phyloP scores from a whole-genome alignment of 352 stramenopile species.

The Pythium phragmiticola region DNA sequence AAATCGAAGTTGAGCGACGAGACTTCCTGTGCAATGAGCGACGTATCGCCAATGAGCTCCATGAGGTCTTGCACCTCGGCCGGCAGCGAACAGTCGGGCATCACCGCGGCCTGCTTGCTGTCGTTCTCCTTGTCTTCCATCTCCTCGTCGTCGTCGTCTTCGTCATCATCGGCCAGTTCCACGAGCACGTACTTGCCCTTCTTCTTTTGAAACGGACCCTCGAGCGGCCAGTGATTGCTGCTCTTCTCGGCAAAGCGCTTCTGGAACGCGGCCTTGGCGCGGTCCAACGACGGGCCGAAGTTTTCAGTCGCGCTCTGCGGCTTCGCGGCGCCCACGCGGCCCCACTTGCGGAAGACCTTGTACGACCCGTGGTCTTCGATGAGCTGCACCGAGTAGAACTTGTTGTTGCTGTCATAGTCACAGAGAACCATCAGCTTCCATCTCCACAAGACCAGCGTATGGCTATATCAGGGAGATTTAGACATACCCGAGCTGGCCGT shows the following conservation, averaged over 20 bases:
- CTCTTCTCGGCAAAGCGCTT: conserved; percentile 66
- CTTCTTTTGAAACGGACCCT: conserved; percentile 39
- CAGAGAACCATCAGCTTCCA: background rate
- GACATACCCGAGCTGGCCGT: conserved; percentile 42
- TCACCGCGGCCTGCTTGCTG: background rate
- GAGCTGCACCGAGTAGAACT: conserved; percentile 75
- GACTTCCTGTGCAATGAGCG: conserved; percentile 32
- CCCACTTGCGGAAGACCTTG: conserved; percentile 70
- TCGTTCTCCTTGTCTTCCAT: conserved; percentile 11
- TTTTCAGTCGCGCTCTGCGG: conserved; percentile 22
- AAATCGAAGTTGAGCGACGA: conserved; percentile 35
- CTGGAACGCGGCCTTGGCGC: conserved; percentile 45
- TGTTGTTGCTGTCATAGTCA: conserved; percentile 64
- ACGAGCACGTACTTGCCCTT: conserved; percentile 69
- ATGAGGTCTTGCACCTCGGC: conserved; percentile 25
- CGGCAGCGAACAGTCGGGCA: conserved; percentile 12
- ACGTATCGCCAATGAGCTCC: conserved; percentile 31
- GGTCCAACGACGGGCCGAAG: conserved; percentile 36
- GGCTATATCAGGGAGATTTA: background rate
- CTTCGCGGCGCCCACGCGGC: conserved; percentile 56
- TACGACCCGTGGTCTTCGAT: conserved; percentile 42
- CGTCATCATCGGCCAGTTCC: conserved; percentile 26
- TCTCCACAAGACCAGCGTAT: background rate
- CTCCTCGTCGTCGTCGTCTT: conserved; percentile 11
- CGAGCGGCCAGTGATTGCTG: conserved; percentile 61